A percentile compares a stretch with the other conserved stretches of the same genome.
Evolutionary conservation across 208 protist genomes (phyloP).

Genomic region (Crithidia sp.): DNA sequence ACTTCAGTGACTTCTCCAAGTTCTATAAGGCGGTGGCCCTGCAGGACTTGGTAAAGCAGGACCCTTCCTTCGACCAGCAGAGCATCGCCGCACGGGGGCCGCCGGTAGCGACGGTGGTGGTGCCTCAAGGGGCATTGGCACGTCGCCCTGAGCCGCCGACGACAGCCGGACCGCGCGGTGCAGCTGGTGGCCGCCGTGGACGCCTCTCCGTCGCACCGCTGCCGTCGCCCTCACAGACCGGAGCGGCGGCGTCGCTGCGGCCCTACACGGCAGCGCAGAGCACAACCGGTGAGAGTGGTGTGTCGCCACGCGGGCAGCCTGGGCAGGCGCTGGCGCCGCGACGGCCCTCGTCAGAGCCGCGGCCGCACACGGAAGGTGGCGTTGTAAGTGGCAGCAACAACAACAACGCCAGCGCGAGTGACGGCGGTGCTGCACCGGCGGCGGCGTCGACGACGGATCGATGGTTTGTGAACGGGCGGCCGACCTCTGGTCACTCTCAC

Average conservation of each 20-base stretch:
- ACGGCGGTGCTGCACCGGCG: background rate
- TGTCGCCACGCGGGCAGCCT: background rate
- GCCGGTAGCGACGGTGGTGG: background rate
- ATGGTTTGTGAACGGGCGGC: constrained; percentile 28
- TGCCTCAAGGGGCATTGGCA: background rate
- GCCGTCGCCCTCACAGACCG: background rate
- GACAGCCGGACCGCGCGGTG: background rate
- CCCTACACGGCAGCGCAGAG: background rate
- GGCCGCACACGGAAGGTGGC: background rate
- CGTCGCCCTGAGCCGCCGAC: constrained; percentile 18
- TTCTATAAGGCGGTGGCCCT: constrained; percentile 66
- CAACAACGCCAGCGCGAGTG: no score
- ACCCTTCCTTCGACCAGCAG: constrained; percentile 32
- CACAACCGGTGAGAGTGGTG: background rate
- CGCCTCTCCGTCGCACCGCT: background rate
- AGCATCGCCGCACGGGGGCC: background rate
- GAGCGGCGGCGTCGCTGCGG: background rate
- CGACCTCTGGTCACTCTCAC: constrained; percentile 8
- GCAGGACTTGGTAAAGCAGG: constrained; percentile 49
- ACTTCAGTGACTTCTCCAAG: constrained; percentile 78
- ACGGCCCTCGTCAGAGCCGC: constrained; percentile 30
- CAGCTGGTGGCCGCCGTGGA: background rate
- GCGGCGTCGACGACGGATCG: background rate
- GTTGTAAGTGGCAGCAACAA: constrained; percentile 3
- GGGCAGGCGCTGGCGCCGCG: constrained; percentile 8